Evolutionary conservation across 1,284 basidiomycete genomes (phyloP).

Genomic region (Leccinum solheimii): DNA sequence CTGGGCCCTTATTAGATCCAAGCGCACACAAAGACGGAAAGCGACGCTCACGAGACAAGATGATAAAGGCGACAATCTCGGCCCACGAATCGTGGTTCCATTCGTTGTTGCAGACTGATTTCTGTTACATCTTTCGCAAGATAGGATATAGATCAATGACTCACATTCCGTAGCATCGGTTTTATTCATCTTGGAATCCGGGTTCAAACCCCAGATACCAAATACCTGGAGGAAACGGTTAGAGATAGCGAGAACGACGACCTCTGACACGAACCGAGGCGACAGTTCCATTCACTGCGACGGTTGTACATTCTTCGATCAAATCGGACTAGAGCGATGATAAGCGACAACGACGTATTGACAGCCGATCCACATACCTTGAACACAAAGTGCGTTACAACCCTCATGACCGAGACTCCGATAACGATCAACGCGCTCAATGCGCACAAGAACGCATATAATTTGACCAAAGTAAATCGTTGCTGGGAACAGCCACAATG

Average conservation of each 20-base stretch:
- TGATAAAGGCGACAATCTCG: slow-evolving; percentile 25
- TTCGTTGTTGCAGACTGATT: slow-evolving; percentile 39
- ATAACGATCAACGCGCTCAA: slow-evolving; percentile 52
- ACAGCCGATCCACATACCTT: slow-evolving; percentile 47
- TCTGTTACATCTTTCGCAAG: slow-evolving; percentile 7
- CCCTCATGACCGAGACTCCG: slow-evolving; percentile 41
- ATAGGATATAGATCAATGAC: not conserved
- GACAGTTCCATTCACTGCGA: slow-evolving; percentile 22
- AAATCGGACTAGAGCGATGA: slow-evolving; percentile 34
- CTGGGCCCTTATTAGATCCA: slow-evolving; percentile 29
- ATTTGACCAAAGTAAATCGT: slow-evolving; percentile 53
- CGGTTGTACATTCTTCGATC: slow-evolving; percentile 23
- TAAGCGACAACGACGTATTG: slow-evolving; percentile 8
- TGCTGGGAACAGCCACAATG: slow-evolving; percentile 44
- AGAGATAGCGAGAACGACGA: slow-evolving; percentile 1
- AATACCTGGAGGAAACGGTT: slow-evolving; percentile 26
- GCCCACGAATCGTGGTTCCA: slow-evolving; percentile 34
- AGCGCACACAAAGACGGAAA: not conserved
- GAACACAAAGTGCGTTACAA: slow-evolving; percentile 65
- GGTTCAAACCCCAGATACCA: slow-evolving; percentile 29
- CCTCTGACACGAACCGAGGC: slow-evolving; percentile 19
- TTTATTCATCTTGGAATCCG: slow-evolving; percentile 5
- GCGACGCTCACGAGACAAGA: slow-evolving; percentile 29
- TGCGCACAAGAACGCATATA: slow-evolving; percentile 45
- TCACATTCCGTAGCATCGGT: slow-evolving; percentile 25